phyloP scores from a whole-genome alignment of 169 alveolate genomes.

The Cystoisospora suis region DNA sequence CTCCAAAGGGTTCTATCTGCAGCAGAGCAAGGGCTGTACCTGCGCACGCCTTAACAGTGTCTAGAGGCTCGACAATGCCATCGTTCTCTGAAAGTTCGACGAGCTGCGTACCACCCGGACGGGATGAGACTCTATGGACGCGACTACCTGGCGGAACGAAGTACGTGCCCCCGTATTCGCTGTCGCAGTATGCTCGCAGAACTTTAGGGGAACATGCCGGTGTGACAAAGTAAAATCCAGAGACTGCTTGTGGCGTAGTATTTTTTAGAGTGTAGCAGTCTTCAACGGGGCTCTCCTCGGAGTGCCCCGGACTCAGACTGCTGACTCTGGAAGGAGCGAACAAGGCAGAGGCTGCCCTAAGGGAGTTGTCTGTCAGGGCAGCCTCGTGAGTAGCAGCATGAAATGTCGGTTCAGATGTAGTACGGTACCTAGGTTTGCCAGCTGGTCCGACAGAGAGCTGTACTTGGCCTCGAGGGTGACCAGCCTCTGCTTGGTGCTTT shows the following conservation, averaged over 20 bases:
- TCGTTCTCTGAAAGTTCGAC: background rate
- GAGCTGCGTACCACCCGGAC: background rate
- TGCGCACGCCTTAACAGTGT: background rate
- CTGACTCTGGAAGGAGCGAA: conserved; percentile 37
- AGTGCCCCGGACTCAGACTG: conserved; percentile 72
- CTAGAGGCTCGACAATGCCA: background rate
- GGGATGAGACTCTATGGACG: background rate
- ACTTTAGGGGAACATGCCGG: conserved; percentile 83
- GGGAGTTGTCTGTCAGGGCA: conserved; percentile 5
- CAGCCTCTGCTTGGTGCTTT: background rate
- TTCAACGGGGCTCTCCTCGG: conserved; percentile 75
- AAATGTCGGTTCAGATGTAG: background rate
- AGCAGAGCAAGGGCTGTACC: background rate
- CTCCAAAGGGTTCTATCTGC: background rate
- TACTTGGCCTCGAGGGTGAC: background rate
- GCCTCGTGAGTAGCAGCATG: background rate
- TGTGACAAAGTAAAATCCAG: conserved; percentile 86
- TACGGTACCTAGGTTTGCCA: background rate
- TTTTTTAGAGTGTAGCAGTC: conserved; percentile 84
- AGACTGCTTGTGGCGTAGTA: conserved; percentile 77
- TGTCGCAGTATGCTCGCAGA: conserved; percentile 87
- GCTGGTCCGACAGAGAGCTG: background rate
- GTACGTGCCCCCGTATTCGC: conserved; percentile 84
- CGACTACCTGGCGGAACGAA: conserved; percentile 72
- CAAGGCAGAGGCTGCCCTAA: background rate